Evolutionary conservation across 2,329 filamentous ascomycete genomes (phyloP).

Genomic region (Phoma sp.): DNA sequence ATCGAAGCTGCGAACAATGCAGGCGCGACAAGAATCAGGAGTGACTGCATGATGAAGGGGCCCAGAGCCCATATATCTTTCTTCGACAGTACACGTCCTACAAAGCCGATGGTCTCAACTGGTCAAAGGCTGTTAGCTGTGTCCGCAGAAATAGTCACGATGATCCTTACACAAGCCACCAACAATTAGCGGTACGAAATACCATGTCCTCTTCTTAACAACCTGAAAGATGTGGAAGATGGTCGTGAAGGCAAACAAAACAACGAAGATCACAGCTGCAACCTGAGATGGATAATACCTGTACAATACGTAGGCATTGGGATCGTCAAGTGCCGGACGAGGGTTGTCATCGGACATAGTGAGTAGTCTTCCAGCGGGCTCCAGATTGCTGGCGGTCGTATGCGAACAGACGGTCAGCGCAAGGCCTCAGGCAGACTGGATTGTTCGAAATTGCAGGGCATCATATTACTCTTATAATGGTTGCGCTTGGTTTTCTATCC

Average conservation of each 20-base stretch:
- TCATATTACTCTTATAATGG: neutral
- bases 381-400: neutral
- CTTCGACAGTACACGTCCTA: slow-evolving; percentile 33
- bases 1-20: slow-evolving; percentile 56
- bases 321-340: slow-evolving; percentile 24
- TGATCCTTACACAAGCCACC: slow-evolving; percentile 55
- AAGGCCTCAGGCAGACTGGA: no score
- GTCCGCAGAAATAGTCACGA: no score
- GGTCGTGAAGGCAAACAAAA: slow-evolving; percentile 54
- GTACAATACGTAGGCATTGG: slow-evolving; percentile 17
- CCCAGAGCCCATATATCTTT: slow-evolving; percentile 11
- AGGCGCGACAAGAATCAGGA: slow-evolving; percentile 54
- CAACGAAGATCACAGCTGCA: slow-evolving; percentile 55
- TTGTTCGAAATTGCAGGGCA: no score
- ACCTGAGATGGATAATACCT: slow-evolving; percentile 54
- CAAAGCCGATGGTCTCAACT: slow-evolving; percentile 59
- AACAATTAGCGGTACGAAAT: slow-evolving; percentile 58
- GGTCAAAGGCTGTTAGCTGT: neutral
- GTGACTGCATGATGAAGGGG: slow-evolving; percentile 12
- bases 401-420: no score
- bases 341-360: slow-evolving; percentile 6
- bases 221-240: slow-evolving; percentile 51
- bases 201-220: slow-evolving; percentile 54
- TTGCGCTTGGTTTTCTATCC: neutral
- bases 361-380: neutral